Conservation (phyloP, 176 grass and related monocot genomes). For the maize (Zea mays) region DNA sequence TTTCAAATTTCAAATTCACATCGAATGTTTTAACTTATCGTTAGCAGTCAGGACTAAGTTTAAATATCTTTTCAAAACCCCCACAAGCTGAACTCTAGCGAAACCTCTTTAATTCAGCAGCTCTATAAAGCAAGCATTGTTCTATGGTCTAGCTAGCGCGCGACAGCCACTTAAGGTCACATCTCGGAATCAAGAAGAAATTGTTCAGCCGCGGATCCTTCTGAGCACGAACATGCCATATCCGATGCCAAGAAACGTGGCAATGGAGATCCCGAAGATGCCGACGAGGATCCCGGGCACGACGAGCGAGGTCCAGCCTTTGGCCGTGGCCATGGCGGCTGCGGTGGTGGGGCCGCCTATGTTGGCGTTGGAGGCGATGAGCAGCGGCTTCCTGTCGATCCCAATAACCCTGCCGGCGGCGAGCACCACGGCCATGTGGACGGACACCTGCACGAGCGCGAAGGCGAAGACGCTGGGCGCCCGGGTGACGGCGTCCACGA, state of each 20-base stretch:
- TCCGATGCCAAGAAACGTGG: conserved; percentile 76
- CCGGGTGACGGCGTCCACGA: conserved; percentile 72
- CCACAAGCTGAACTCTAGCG: no score
- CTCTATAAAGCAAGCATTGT: neutral
- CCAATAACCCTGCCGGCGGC: conserved; percentile 44
- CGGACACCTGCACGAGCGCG: conserved; percentile 61
- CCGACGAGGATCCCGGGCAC: conserved; percentile 74
- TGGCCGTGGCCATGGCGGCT: conserved; percentile 79
- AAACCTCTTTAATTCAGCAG: no score
- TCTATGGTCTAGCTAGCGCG: neutral
- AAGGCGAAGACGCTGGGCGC: conserved; percentile 72
- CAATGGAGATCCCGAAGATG: conserved; percentile 77
- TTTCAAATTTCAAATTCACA: neutral
- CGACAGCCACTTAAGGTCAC: no score
- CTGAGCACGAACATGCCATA: conserved; percentile 71
- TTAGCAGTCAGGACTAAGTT: no score
- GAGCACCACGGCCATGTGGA: conserved; percentile 75
- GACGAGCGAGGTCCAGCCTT: conserved; percentile 81
- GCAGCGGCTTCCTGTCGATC: conserved; percentile 58
- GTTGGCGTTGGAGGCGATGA: conserved; percentile 85
- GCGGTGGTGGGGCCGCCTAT: conserved; percentile 78
- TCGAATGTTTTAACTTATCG: neutral
- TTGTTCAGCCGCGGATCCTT: conserved; percentile 30
- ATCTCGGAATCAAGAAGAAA: no score
- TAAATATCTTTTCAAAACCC: no score